Evolutionary conservation across 1,284 basidiomycete genomes (phyloP).

Genomic region (Trametes polyzona): DNA sequence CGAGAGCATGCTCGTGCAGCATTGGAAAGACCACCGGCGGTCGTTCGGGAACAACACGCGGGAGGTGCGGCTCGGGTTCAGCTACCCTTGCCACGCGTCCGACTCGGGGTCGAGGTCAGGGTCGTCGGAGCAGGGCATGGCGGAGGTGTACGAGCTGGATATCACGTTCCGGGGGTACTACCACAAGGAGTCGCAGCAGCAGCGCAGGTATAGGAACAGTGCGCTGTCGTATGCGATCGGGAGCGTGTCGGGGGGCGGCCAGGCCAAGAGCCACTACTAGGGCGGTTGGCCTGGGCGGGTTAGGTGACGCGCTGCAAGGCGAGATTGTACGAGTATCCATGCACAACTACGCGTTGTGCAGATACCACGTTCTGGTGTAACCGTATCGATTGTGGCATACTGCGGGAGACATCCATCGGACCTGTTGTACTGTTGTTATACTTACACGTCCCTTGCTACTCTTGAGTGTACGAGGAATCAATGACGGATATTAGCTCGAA

Average conservation of each 20-base stretch:
- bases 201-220: neutral
- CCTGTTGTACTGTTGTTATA: no score
- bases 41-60: conserved; percentile 8
- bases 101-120: no score
- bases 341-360: no score
- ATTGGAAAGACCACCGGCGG: conserved; percentile 15
- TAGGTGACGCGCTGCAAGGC: no score
- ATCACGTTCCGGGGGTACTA: conserved; percentile 15
- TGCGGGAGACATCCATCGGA: no score
- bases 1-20: conserved; percentile 21
- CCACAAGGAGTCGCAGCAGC: neutral
- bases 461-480: no score
- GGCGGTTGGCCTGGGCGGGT: neutral
- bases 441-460: no score
- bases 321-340: no score
- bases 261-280: neutral
- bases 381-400: no score
- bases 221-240: neutral
- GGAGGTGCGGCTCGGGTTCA: conserved; percentile 20
- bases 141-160: conserved; percentile 23
- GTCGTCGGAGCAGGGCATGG: neutral
- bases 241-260: neutral
- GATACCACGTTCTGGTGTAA: no score
- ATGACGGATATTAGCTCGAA: no score
- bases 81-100: conserved; percentile 6